A percentile compares a stretch with the other conserved stretches of the same genome.
phyloP scores from a whole-genome alignment of 2,329 filamentous ascomycete species.

The Aspergillus pseudotamarii region DNA sequence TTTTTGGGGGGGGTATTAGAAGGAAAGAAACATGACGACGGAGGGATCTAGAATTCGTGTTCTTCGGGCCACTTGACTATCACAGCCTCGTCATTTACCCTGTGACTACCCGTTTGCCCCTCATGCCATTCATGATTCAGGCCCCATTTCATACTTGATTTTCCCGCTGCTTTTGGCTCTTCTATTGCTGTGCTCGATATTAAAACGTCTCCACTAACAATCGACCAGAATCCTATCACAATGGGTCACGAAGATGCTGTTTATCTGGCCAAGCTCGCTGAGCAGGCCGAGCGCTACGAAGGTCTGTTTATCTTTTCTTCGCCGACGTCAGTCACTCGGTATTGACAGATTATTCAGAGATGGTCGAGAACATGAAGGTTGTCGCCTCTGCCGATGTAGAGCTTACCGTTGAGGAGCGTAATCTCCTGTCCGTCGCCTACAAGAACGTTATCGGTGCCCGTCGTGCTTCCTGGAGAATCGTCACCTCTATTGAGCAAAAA shows the following conservation, averaged over 20 bases:
- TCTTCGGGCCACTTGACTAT: conserved; percentile 19
- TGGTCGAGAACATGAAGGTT: conserved; percentile 99
- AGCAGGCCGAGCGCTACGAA: conserved; percentile 99
- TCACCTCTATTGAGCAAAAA: conserved; percentile 98
- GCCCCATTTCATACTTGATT: not conserved
- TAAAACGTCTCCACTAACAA: conserved; percentile 19
- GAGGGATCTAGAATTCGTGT: conserved; percentile 19
- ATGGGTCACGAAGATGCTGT: conserved; percentile 99
- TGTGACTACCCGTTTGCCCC: conserved; percentile 24
- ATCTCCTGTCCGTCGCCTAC: conserved; percentile 96
- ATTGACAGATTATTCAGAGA: conserved; percentile 64
- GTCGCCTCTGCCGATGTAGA: conserved; percentile 86
- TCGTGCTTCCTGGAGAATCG: conserved; percentile 97
- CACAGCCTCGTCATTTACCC: conserved; percentile 24
- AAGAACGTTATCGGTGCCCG: conserved; percentile 98
- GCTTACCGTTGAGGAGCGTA: conserved; percentile 91
- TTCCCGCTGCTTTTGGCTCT: conserved; percentile 1
- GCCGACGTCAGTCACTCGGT: conserved; percentile 1
- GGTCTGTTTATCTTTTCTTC: conserved; percentile 60
- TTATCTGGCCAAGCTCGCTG: conserved; percentile 99
- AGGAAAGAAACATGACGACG: conserved; percentile 1
- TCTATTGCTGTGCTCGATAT: not conserved
- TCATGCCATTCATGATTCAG: conserved; percentile 17
- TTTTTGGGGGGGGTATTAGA: not conserved
- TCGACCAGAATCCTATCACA: conserved; percentile 55